Evolutionary conservation across 129 eudicot genomes (phyloP).

Genomic region (Flaveria brownii): DNA sequence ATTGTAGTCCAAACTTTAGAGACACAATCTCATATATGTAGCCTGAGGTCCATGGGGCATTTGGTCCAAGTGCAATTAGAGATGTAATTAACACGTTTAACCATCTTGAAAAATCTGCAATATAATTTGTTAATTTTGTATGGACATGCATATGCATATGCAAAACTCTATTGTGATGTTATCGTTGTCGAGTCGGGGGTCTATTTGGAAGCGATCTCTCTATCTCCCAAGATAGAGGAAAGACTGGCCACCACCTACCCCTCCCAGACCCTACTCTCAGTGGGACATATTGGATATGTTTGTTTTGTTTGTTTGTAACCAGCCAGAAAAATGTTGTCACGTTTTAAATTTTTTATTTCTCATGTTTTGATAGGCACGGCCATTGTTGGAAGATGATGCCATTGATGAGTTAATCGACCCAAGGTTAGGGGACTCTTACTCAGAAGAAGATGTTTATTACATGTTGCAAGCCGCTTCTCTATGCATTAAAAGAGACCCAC

Average conservation of each 20-base stretch:
- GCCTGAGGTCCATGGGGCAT: background rate
- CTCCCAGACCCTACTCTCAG: no score
- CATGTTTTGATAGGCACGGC: slow-evolving; percentile 65
- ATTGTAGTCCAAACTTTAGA: background rate
- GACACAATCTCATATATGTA: background rate
- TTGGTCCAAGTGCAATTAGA: background rate
- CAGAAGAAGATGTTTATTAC: slow-evolving; percentile 74
- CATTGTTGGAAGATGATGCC: slow-evolving; percentile 76
- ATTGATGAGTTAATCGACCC: slow-evolving; percentile 80
- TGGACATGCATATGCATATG: no score
- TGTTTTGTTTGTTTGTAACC: no score
- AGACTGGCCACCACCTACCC: no score
- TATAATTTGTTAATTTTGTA: no score
- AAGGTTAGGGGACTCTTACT: slow-evolving; percentile 54
- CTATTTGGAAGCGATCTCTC: no score
- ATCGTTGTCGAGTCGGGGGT: no score
- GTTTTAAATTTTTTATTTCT: slow-evolving; percentile 16
- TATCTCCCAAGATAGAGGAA: no score
- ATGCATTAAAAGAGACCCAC: slow-evolving; percentile 93
- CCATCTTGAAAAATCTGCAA: no score
- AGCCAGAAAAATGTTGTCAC: background rate
- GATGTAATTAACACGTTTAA: background rate
- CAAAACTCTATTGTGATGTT: no score
- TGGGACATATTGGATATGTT: no score
- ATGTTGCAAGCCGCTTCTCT: slow-evolving; percentile 92